These are phyloP conservation scores for Saksenaea oblongispora DNA, from an alignment of 371 early-diverging fungal species.

Conservation along the genomic window DNA sequence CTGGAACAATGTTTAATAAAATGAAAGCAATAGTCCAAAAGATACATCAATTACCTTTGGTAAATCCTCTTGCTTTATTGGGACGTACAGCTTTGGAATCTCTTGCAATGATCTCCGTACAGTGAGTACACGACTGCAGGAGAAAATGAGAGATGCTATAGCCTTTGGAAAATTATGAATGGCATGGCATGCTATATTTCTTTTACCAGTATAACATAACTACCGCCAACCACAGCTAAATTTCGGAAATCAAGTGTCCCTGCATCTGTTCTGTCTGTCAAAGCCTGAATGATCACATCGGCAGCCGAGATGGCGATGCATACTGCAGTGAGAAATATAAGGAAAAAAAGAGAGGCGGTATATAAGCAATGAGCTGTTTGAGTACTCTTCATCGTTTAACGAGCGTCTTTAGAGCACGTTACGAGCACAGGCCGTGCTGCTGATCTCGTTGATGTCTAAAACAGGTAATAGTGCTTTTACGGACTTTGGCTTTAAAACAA, in stretches of 20 bases:
- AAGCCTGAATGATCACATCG: conserved; percentile 63
- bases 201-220: conserved; percentile 56
- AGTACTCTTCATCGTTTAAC: conserved; percentile 13
- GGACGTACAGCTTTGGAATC: conserved; percentile 73
- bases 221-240: conserved; percentile 56
- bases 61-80: conserved; percentile 64
- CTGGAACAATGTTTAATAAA: conserved; percentile 24
- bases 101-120: conserved; percentile 58
- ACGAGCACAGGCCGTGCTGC: not conserved
- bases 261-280: conserved; percentile 40
- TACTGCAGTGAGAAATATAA: conserved; percentile 41
- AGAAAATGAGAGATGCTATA: conserved; percentile 46
- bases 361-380: conserved; percentile 29
- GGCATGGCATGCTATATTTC: not conserved
- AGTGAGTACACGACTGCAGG: conserved; percentile 59
- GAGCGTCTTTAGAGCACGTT: not conserved
- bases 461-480: not conserved
- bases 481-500: not conserved
- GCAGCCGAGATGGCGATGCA: conserved; percentile 63
- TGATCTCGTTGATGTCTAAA: not conserved
- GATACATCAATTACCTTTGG: conserved; percentile 52
- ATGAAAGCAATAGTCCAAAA: not conserved
- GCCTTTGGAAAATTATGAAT: conserved; percentile 22
- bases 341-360: conserved; percentile 39
- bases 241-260: conserved; percentile 52